Evolutionary conservation across 140 eudicot genomes (phyloP), one percentile per base, ranked within the genome.

Genomic region (Stevia rebaudiana): DNA sequence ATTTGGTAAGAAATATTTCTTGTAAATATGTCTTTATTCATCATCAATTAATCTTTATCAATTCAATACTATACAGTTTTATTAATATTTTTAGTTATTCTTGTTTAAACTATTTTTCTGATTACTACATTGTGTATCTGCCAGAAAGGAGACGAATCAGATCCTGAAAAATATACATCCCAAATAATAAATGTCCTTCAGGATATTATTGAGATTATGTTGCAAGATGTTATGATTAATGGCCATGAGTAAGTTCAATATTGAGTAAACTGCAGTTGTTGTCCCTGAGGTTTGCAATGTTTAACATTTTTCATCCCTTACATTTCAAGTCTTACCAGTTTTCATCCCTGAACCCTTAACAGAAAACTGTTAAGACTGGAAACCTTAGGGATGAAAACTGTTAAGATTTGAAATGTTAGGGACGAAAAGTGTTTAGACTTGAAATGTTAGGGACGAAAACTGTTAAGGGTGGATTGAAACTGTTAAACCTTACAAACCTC

Each of bases 141-240:
- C 62, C 84, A 84, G 95, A 62, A 68, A 77, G 21, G 70, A 42
- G 92, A 82, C 30, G 40, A 72, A 73, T 81, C 76, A 10, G 94
- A 94, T 61, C 43, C 8, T 28, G 87, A 81, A 44, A 61, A 71
- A 22, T 79, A 85, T 63, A 81, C 81, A 72, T 75, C 92, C 47
- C 89, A 80, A 64, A 86, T 88, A 76, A 82, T 94, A 28, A 94
- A 94, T 67, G 86, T 83, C 49, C 81, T 94, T 74, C 97, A 94
- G 74, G 99, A 94, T 80, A 88, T 94, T 23, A 77, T 94, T 78
- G 99, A 94, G 81, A 94, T 88, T 69, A 92, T 92, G 67, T 81
- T 86, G 18, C 88, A 86, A 73, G 99, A 94, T 82, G 88, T 94
- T 61, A 88, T 94, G 97, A 50, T 6, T 35, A 74, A 83, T 11